phyloP scores from a whole-genome alignment of 73 alveolate species.

The Uronychia setigera region DNA sequence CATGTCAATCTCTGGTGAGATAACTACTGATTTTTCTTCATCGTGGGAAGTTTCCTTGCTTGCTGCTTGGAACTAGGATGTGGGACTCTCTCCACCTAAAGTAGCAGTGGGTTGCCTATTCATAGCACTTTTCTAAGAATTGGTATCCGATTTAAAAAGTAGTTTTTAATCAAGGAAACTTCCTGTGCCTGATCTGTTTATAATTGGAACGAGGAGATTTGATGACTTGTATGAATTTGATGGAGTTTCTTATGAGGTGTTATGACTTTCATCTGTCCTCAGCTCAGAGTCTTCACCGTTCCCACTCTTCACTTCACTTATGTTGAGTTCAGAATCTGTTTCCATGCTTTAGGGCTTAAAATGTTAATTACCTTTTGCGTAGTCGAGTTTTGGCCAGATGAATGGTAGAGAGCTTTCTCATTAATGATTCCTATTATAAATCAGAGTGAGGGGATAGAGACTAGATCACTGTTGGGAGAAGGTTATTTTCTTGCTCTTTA shows the following conservation, averaged over 20 bases:
- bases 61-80: neutral
- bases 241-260: neutral
- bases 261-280: neutral
- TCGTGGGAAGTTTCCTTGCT: too few species aligned
- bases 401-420: neutral
- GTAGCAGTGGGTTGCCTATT: neutral
- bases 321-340: neutral
- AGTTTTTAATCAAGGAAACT: neutral
- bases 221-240: neutral
- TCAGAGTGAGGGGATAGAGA: neutral
- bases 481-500: neutral
- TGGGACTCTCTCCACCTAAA: neutral
- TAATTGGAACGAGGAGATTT: neutral
- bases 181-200: neutral
- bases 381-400: neutral
- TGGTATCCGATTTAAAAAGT: neutral
- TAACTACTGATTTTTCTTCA: too few species aligned
- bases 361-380: neutral
- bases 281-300: neutral
- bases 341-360: neutral
- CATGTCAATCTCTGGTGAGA: too few species aligned
- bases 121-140: neutral
- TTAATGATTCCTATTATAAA: neutral
- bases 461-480: neutral
- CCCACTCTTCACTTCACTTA: neutral